Base-by-base conservation (phyloP, 1,284 basidiomycete genomes). In the Marasmius sp. region DNA sequence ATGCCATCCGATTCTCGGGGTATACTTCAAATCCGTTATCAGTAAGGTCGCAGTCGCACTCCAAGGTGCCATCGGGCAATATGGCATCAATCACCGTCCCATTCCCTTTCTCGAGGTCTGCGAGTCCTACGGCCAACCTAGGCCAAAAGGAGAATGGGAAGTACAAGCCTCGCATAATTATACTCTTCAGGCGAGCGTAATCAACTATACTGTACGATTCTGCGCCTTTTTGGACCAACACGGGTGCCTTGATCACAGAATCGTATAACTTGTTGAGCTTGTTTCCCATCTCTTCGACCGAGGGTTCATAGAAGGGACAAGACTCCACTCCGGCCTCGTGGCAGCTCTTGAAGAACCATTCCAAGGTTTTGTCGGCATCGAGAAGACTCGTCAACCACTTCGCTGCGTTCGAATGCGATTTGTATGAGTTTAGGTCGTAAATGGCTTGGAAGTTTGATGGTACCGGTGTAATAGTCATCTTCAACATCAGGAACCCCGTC, bases 401-500 rank as follows among this genome's bases (percentile, higher is more conserved):
- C 12, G 65, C 72, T 74, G 33, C 12, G 33, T 36, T 2, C 8
- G 48, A 60, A 68, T 37, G 62, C n/a, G 38, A 65, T 61, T 4
- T 57, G 34, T 10, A 57, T 43, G 38, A n/a, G n/a, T 14, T 20
- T 20, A 33, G 14, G 27, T 10, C 6, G 33, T 9, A 6, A 14
- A 38, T 43, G 16, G 22, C 27, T 27, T 5, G 27, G 5, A 27
- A 27, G 27, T 62, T 66, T 27, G 27, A 27, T 5, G 5, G 58
- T 51, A 72, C 72, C 60, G 22, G 65, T 45, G 58, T 70, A 76
- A 61, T 79, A 79, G 58, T 77, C 66, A 10, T 78, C 73, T 0
- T 69, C 11, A n/a, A 54, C 59, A 61, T 81, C 77, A 49, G 27
- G 34, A 41, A 55, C 48, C 58, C 68, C 77, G 61, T 80, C 79